Evolutionary conservation across 148 eudicot genomes (phyloP).

Genomic region (Polygonum aviculare): DNA sequence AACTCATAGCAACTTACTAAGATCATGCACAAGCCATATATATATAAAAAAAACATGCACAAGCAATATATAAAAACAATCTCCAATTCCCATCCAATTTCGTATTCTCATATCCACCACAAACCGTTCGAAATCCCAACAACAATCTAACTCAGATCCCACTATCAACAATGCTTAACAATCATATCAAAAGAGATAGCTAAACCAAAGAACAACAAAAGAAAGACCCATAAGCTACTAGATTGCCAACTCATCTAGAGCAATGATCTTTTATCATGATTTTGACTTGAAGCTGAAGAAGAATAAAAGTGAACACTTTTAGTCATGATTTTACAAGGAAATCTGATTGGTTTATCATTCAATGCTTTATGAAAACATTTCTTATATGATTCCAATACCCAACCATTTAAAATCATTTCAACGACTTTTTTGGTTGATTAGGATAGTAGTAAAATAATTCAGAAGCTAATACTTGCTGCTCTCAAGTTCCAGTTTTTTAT

Average conservation of each 20-base stretch:
- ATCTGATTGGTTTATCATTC: not conserved
- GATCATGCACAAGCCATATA: no score
- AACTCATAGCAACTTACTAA: no score
- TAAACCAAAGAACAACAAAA: not conserved
- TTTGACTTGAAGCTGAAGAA: not conserved
- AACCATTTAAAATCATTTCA: not conserved
- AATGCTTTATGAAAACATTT: not conserved
- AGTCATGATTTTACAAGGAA: no score
- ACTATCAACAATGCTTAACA: not conserved
- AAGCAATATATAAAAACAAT: not conserved
- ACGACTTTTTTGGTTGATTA: not conserved
- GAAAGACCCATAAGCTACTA: not conserved
- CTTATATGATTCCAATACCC: not conserved
- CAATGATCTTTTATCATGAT: not conserved
- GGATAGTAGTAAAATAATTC: not conserved
- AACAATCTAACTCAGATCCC: not conserved
- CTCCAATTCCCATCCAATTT: not conserved
- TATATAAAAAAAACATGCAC: no score
- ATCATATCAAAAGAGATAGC: not conserved
- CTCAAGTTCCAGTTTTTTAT: not conserved
- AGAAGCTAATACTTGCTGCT: not conserved
- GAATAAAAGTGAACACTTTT: slow-evolving; percentile 2
- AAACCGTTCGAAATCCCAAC: not conserved
- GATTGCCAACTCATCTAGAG: not conserved
- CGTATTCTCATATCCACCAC: not conserved